phyloP scores from a whole-genome alignment of 257 asterid genomes.

The Primulina tabacum region DNA sequence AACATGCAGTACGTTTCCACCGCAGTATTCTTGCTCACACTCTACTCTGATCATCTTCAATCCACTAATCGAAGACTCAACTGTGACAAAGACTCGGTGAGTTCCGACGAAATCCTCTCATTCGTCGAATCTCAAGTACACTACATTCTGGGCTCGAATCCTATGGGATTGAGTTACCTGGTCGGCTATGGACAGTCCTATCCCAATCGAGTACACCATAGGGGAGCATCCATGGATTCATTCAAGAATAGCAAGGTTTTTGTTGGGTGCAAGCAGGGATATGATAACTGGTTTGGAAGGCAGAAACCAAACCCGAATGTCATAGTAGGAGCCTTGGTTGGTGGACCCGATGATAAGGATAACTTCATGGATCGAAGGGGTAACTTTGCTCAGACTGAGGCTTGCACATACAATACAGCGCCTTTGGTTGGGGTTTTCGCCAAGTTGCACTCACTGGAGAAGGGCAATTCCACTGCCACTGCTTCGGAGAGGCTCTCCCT shows the following conservation, averaged over 20 bases:
- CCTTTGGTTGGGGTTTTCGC: conserved; percentile 76
- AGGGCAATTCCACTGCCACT: conserved; percentile 10
- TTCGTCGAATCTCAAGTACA: conserved; percentile 54
- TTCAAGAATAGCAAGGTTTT: conserved; percentile 45
- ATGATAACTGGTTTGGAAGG: conserved; percentile 46
- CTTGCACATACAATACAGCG: conserved; percentile 79
- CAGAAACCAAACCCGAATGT: conserved; percentile 57
- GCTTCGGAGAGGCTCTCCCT: conserved; percentile 13
- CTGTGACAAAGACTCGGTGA: conserved; percentile 35
- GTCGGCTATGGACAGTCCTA: conserved; percentile 62
- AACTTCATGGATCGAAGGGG: conserved; percentile 49
- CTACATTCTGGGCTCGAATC: conserved; percentile 68
- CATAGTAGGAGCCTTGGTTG: conserved; percentile 66
- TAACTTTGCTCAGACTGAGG: conserved; percentile 70
- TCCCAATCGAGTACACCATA: conserved; percentile 62
- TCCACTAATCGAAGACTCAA: conserved; percentile 31
- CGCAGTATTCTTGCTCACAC: conserved; percentile 39
- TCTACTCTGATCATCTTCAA: conserved; percentile 55
- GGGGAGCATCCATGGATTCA: conserved; percentile 57
- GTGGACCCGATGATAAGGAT: conserved; percentile 62
- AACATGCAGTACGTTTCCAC: conserved; percentile 72
- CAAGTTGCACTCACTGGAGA: conserved; percentile 29
- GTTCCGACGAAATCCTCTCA: conserved; percentile 30
- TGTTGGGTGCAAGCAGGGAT: conserved; percentile 73
- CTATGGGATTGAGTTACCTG: conserved; percentile 59